These are phyloP conservation scores for Dryas alaskensis DNA, from an alignment of 306 rosid genomes.

Conservation along the genomic window DNA sequence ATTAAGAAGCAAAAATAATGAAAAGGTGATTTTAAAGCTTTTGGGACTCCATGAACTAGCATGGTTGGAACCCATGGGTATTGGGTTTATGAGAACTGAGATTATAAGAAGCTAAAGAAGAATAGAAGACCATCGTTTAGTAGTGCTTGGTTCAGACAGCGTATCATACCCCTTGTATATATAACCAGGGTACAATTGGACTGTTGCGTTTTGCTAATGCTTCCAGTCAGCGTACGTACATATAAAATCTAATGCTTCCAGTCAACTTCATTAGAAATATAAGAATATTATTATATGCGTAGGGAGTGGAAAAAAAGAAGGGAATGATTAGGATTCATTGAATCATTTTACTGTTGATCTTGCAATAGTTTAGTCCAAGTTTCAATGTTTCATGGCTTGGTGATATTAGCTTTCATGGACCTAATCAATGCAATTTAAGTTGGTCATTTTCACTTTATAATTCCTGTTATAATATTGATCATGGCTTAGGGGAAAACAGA, in stretches of 20 bases:
- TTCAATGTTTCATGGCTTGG: not conserved
- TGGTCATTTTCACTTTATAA: not conserved
- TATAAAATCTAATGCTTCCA: no score
- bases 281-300: not conserved
- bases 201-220: not conserved
- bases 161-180: not conserved
- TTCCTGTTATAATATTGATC: not conserved
- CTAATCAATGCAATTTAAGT: not conserved
- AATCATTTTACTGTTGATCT: no score
- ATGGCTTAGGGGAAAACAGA: not conserved
- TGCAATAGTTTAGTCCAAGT: no score
- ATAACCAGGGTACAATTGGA: not conserved
- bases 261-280: not conserved
- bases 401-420: not conserved
- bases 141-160: not conserved
- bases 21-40: not conserved
- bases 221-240: not conserved
- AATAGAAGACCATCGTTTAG: not conserved
- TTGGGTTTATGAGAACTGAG: not conserved
- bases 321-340: not conserved
- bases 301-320: not conserved
- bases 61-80: not conserved
- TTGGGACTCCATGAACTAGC: not conserved
- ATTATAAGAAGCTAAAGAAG: not conserved
- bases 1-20: conserved; percentile 9